Conservation (phyloP, 108 stramenopile species). For the Skeletonema potamos region DNA sequence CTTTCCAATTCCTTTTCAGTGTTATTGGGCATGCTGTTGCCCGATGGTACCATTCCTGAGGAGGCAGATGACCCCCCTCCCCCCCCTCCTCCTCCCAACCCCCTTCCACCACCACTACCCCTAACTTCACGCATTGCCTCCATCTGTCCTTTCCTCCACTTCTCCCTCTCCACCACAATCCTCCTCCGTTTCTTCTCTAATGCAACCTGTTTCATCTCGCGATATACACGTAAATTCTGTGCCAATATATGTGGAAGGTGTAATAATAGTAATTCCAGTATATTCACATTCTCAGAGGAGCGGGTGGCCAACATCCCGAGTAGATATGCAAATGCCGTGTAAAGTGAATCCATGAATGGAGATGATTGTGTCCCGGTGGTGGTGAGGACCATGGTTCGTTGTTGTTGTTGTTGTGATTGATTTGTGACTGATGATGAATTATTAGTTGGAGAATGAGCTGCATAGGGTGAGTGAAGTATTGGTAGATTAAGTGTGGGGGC, state of each 20-base stretch:
- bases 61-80: neutral
- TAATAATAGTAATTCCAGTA: constrained; percentile 63
- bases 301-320: constrained; percentile 76
- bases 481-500: neutral
- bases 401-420: constrained; percentile 23
- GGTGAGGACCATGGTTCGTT: constrained; percentile 51
- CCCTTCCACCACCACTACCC: neutral
- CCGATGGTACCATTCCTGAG: neutral
- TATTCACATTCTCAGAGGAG: constrained; percentile 75
- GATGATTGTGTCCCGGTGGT: constrained; percentile 39
- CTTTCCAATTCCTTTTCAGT: constrained; percentile 6
- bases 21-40: neutral
- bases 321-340: constrained; percentile 59
- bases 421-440: constrained; percentile 1
- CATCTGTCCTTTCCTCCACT: constrained; percentile 7
- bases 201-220: constrained; percentile 55
- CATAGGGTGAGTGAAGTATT: neutral
- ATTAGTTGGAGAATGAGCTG: neutral
- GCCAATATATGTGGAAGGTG: constrained; percentile 73
- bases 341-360: constrained; percentile 68
- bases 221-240: constrained; percentile 69
- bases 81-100: neutral
- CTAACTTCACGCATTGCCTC: constrained; percentile 9
- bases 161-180: constrained; percentile 15
- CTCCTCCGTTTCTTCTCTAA: constrained; percentile 42